phyloP scores from a whole-genome alignment of 345 rosid genomes.

The Isatis tinctoria region DNA sequence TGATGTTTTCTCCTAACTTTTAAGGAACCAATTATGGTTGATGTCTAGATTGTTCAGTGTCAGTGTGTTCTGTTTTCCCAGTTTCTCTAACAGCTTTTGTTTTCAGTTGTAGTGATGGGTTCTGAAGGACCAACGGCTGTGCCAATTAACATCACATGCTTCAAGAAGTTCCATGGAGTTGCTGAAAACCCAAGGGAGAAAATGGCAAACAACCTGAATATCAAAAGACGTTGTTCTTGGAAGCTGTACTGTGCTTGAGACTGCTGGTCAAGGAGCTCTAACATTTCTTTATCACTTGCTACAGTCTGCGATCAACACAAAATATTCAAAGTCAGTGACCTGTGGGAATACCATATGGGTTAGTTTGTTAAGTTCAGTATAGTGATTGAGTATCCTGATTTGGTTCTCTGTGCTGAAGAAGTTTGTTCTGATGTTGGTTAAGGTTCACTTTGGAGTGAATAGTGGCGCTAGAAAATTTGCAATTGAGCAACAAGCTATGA shows the following conservation, averaged over 20 bases:
- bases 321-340: slow-evolving; percentile 45
- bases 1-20: too few species aligned
- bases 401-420: not conserved
- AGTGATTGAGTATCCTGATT: not conserved
- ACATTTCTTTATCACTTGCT: slow-evolving; percentile 54
- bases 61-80: not conserved
- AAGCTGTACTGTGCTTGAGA: slow-evolving; percentile 74
- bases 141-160: slow-evolving; percentile 85
- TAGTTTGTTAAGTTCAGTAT: slow-evolving; percentile 26
- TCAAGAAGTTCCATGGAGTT: slow-evolving; percentile 98
- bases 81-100: not conserved
- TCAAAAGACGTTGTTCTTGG: slow-evolving; percentile 76
- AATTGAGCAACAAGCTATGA: slow-evolving; percentile 86
- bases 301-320: slow-evolving; percentile 46
- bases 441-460: slow-evolving; percentile 93
- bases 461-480: slow-evolving; percentile 92
- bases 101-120: slow-evolving; percentile 56
- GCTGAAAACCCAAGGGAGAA: slow-evolving; percentile 92
- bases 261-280: slow-evolving; percentile 87
- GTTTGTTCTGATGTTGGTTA: slow-evolving; percentile 10
- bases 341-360: slow-evolving; percentile 71
- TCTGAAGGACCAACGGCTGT: slow-evolving; percentile 86
- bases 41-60: slow-evolving; percentile 9
- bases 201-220: slow-evolving; percentile 68
- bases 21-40: slow-evolving; percentile 11